A percentile compares a stretch with the other conserved stretches of the same genome.
Conservation (phyloP, 2,329 filamentous ascomycete species). For the Blastomyces parvus region DNA sequence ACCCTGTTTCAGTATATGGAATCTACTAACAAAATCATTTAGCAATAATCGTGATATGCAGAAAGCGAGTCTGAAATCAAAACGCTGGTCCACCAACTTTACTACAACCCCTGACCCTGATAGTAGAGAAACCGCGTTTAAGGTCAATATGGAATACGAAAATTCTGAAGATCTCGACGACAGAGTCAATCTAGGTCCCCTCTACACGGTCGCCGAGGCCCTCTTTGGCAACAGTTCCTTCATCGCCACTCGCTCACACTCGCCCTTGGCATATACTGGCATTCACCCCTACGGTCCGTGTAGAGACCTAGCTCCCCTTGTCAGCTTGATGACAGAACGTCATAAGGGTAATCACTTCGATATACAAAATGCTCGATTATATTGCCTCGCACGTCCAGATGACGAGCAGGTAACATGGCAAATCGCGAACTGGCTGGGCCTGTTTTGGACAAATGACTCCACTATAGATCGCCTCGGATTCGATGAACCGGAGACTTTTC, state of each 20-base stretch:
- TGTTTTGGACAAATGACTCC: not conserved
- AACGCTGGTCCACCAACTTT: not conserved
- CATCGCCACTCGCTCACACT: not conserved
- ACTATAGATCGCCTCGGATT: not conserved
- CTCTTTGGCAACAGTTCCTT: conserved; percentile 8
- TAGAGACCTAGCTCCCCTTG: not conserved
- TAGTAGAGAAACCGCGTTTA: too few relatives aligned
- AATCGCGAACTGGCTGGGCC: not conserved
- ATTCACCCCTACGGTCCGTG: not conserved
- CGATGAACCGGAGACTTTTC: not conserved
- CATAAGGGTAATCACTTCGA: not conserved
- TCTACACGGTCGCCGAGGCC: not conserved
- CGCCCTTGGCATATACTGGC: not conserved
- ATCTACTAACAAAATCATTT: not conserved
- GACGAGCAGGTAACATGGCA: not conserved
- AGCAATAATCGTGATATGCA: not conserved
- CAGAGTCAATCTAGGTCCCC: not conserved
- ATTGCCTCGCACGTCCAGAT: not conserved
- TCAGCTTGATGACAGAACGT: not conserved
- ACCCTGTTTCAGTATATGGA: not conserved
- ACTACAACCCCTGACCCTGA: not conserved
- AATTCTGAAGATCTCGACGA: not conserved
- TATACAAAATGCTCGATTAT: not conserved
- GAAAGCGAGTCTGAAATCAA: not conserved
- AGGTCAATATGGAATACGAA: not conserved